Conservation (phyloP, 495 filamentous ascomycete species). For the Penicillium waksmanii region DNA sequence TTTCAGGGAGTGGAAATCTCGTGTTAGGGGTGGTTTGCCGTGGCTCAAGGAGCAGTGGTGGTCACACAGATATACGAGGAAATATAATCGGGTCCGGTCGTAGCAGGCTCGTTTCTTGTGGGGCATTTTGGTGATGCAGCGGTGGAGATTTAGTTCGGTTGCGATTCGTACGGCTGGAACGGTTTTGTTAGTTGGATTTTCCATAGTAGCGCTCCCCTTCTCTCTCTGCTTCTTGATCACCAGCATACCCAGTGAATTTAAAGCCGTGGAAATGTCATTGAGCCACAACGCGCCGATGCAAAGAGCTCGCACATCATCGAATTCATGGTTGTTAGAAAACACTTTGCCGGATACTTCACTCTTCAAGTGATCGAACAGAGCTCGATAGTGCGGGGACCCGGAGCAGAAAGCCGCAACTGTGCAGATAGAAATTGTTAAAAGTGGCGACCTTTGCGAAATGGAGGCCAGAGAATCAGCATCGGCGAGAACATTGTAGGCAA, state of each 20-base stretch:
- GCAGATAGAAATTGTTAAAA: slow-evolving; percentile 13
- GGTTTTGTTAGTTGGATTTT: not conserved
- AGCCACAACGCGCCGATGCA: slow-evolving; percentile 22
- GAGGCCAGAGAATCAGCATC: not conserved
- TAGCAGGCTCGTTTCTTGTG: slow-evolving; percentile 15
- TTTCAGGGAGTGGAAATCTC: slow-evolving; percentile 12
- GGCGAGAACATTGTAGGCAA: slow-evolving; percentile 3
- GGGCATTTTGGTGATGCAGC: slow-evolving; percentile 16
- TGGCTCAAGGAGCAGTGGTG: slow-evolving; percentile 15
- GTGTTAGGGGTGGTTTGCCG: slow-evolving; percentile 17
- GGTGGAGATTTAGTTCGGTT: slow-evolving; percentile 22
- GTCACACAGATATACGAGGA: slow-evolving; percentile 17
- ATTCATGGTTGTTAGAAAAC: slow-evolving; percentile 7
- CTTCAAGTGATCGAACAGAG: slow-evolving; percentile 5
- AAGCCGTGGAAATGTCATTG: slow-evolving; percentile 13
- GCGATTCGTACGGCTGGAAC: slow-evolving; percentile 16
- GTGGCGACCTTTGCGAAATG: slow-evolving; percentile 4
- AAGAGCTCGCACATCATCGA: slow-evolving; percentile 17
- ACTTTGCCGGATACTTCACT: slow-evolving; percentile 7
- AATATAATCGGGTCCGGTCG: slow-evolving; percentile 14
- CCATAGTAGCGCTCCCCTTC: not conserved
- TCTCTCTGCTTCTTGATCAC: not conserved
- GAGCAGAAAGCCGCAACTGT: slow-evolving; percentile 13
- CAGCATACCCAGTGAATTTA: slow-evolving; percentile 9
- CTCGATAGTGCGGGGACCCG: slow-evolving; percentile 3